These are phyloP conservation scores for Xylaria telfairii DNA, from an alignment of 495 filamentous ascomycete species.

Conservation along the genomic window DNA sequence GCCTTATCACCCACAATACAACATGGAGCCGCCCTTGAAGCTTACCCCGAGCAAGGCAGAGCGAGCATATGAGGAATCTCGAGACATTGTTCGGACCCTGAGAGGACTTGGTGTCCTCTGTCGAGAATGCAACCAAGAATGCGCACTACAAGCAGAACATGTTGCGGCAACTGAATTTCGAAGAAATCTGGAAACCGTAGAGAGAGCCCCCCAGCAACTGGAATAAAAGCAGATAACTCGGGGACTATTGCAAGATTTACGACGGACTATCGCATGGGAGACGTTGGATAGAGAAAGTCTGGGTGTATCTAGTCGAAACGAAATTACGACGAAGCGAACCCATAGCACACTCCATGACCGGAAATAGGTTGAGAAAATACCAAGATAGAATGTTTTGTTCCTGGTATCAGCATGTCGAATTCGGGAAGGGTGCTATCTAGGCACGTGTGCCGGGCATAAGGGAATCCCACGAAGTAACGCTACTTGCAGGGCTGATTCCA, in stretches of 20 bases:
- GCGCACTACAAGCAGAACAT: background rate
- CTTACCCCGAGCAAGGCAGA: background rate
- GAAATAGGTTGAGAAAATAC: background rate
- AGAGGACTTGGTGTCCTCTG: background rate
- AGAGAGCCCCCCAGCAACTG: background rate
- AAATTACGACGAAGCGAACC: background rate
- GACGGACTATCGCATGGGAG: background rate
- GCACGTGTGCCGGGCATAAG: constrained; percentile 1
- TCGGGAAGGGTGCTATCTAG: constrained; percentile 3
- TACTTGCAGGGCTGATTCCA: constrained; percentile 25
- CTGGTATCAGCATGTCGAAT: background rate
- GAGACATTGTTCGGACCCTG: background rate
- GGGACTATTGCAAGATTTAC: background rate
- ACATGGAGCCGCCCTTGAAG: constrained; percentile 1
- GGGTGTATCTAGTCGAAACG: background rate
- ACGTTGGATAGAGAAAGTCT: background rate
- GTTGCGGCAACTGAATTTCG: background rate
- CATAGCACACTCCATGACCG: background rate
- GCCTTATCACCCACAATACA: background rate
- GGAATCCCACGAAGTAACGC: constrained; percentile 9
- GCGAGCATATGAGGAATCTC: background rate
- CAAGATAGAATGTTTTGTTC: background rate
- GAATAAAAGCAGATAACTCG: background rate
- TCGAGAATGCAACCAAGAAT: background rate
- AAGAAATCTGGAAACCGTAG: background rate